Evolutionary conservation across 441 rosid genomes (phyloP).

Genomic region (Flueggea neowawraea): DNA sequence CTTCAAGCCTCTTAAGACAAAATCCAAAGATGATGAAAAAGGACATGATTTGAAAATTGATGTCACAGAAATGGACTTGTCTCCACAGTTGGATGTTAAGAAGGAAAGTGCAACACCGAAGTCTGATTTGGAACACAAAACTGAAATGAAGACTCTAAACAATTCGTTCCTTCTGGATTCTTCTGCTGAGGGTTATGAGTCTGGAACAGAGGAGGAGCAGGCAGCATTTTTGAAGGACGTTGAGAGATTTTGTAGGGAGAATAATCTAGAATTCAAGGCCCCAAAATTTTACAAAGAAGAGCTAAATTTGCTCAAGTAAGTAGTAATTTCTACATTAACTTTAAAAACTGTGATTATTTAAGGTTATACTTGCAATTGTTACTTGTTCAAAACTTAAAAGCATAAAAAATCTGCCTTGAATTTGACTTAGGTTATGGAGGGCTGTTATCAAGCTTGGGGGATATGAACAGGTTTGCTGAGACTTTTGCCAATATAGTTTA

Average conservation of each 20-base stretch:
- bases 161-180: conserved; percentile 33
- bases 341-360: background rate
- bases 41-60: conserved; percentile 20
- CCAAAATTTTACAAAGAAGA: conserved; percentile 76
- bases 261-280: conserved; percentile 52
- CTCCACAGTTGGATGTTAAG: conserved; percentile 13
- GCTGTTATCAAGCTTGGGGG: conserved; percentile 70
- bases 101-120: conserved; percentile 19
- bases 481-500: background rate
- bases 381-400: no score
- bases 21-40: conserved; percentile 15
- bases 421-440: conserved; percentile 50
- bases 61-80: conserved; percentile 6
- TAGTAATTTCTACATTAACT: background rate
- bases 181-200: conserved; percentile 45
- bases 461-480: conserved; percentile 58
- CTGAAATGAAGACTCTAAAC: conserved; percentile 18
- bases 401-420: background rate
- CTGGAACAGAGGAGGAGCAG: conserved; percentile 66
- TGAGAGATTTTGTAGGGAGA: conserved; percentile 48
- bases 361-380: no score
- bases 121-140: conserved; percentile 17
- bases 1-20: background rate
- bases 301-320: conserved; percentile 58
- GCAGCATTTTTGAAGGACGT: conserved; percentile 52